Conservation (phyloP, 2,329 filamentous ascomycete species). For the Didymosphaeria variabile region DNA sequence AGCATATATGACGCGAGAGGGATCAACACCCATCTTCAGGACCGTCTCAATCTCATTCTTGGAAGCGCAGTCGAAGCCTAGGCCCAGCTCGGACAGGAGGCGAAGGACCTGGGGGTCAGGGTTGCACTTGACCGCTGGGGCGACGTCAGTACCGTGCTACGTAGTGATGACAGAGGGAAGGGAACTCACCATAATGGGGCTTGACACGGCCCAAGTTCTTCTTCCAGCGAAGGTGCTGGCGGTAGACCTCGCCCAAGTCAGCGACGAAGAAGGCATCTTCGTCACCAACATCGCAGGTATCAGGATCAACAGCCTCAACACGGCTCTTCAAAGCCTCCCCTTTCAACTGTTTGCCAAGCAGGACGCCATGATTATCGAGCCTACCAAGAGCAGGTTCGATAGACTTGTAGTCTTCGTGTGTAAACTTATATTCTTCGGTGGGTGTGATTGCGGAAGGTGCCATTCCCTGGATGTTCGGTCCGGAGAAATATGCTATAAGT, state of each 20-base stretch:
- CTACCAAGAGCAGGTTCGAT: slow-evolving; percentile 40
- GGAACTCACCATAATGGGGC: slow-evolving; percentile 86
- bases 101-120: slow-evolving; percentile 88
- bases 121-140: slow-evolving; percentile 95
- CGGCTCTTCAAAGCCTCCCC: slow-evolving; percentile 86
- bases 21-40: slow-evolving; percentile 80
- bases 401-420: slow-evolving; percentile 48
- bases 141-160: slow-evolving; percentile 33
- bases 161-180: neutral
- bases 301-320: slow-evolving; percentile 83
- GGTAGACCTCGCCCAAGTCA: slow-evolving; percentile 97
- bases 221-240: slow-evolving; percentile 99
- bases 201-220: slow-evolving; percentile 89
- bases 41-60: slow-evolving; percentile 97
- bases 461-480: slow-evolving; percentile 65
- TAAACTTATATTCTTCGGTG: slow-evolving; percentile 52
- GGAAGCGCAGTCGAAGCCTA: slow-evolving; percentile 97
- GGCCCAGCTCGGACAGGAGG: slow-evolving; percentile 86
- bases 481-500: slow-evolving; percentile 30
- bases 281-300: slow-evolving; percentile 88
- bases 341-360: slow-evolving; percentile 79
- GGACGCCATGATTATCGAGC: slow-evolving; percentile 59
- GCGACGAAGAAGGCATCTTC: slow-evolving; percentile 99
- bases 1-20: slow-evolving; percentile 95
- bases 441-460: slow-evolving; percentile 72